A percentile compares a stretch with the other conserved stretches of the same genome.
These are phyloP conservation scores for Penstemon barbatus DNA, from an alignment of 257 asterid species.

Conservation along the genomic window DNA sequence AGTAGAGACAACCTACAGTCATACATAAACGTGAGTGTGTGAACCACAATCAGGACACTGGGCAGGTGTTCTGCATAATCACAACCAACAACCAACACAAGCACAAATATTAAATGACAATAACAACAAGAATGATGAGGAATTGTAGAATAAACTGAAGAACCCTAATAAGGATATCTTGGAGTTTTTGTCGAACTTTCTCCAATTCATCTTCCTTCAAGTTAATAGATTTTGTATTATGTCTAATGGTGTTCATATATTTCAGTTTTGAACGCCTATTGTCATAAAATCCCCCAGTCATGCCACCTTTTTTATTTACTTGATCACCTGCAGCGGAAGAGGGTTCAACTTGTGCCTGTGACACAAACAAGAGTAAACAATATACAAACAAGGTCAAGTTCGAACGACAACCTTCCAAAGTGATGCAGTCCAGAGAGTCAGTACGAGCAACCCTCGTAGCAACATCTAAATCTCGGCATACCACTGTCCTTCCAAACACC, in stretches of 20 bases:
- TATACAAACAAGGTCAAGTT: conserved; percentile 29
- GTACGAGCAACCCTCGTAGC: conserved; percentile 90
- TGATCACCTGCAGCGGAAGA: conserved; percentile 75
- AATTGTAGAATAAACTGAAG: conserved; percentile 15
- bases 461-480: conserved; percentile 94
- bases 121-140: conserved; percentile 28
- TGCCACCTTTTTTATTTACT: conserved; percentile 98
- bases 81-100: conserved; percentile 5
- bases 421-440: conserved; percentile 92
- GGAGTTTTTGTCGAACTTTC: conserved; percentile 63
- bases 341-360: conserved; percentile 24
- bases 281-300: conserved; percentile 99
- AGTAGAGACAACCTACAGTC: conserved; percentile 10
- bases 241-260: conserved; percentile 73
- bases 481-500: conserved; percentile 93
- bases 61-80: conserved; percentile 3
- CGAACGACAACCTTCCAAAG: conserved; percentile 72
- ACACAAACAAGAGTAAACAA: conserved; percentile 22
- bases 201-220: conserved; percentile 59
- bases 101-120: conserved; percentile 16
- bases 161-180: conserved; percentile 73
- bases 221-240: conserved; percentile 50
- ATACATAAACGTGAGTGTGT: background rate
- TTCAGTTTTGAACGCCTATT: conserved; percentile 82
- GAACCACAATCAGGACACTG: conserved; percentile 2